Evolutionary conservation across 257 asterid genomes (phyloP), one percentile per base, ranked within the genome.

Genomic region (Primulina tabacum): DNA sequence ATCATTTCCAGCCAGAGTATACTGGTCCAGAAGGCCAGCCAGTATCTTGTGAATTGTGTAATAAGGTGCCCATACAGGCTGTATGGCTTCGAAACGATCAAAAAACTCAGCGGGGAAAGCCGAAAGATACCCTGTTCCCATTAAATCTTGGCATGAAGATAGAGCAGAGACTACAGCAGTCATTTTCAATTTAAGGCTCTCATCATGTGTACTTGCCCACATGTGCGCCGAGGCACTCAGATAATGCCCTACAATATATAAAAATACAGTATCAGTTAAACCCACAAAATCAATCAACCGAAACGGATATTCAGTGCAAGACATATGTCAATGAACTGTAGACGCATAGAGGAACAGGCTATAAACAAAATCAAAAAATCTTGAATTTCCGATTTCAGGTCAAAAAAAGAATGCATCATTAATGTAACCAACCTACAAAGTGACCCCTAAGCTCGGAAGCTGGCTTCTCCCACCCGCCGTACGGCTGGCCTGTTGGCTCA

Each of bases 181-280:
- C 97, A 91, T 91, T 67, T 80, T 89, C 53, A 30, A 47, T 70
- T 76, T 77, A 62, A 91, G 87, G 61, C 73, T 85, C 6, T 79
- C 93, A n/a, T 94, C 82, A 40, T 84, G 84, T 14, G 95, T 91
- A 76, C 96, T 87, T 18, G 97, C 96, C 96, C 97, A 94, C 96
- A 89, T 80, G 12, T 78, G 86, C 21, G 99, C 95, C 5, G 96
- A 66, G 34, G 99, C 96, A 34, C 97, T 91, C 90, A 94, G 16
- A 69, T 83, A 94, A 63, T 94, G 97, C 26, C 99, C 99, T 94
- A 73, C 73, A 69, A 18, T 38, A 75, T 34, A 40, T 59, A 11
- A 69, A 62, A 43, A 17, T 52, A 8, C 59, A 68, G 26, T 0
- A 47, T 67, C 69, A 71, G 57, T 40, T 40, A 40, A 40, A 10